Conservation (phyloP, 2,329 filamentous ascomycete genomes). For the Aureobasidium sp. region DNA sequence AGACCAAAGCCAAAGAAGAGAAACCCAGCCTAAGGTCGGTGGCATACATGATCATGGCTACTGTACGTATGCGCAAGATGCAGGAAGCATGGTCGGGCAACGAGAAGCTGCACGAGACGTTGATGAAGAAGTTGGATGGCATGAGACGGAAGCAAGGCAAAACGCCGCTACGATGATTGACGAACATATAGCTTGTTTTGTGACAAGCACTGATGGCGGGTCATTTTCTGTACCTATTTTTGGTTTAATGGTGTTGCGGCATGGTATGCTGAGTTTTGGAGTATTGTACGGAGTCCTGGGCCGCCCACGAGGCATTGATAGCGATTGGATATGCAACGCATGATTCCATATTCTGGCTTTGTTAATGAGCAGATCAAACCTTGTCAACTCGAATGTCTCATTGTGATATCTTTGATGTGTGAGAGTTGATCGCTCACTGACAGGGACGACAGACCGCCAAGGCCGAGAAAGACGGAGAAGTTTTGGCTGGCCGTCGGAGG, state of each 20-base stretch:
- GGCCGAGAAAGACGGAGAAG: background rate
- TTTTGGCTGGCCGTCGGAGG: background rate
- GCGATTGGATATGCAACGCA: background rate
- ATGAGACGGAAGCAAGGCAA: slow-evolving; percentile 27
- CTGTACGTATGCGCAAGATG: slow-evolving; percentile 42
- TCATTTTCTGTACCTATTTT: background rate
- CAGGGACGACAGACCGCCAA: background rate
- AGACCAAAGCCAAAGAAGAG: slow-evolving; percentile 34
- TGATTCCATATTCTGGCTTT: too few relatives aligned
- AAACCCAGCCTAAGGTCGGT: slow-evolving; percentile 41
- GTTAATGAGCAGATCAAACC: too few relatives aligned
- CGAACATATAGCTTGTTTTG: background rate
- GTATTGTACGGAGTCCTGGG: background rate
- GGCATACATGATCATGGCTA: slow-evolving; percentile 40
- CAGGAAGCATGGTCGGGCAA: slow-evolving; percentile 42
- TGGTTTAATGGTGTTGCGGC: background rate
- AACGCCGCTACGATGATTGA: slow-evolving; percentile 9
- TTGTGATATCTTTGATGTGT: too few relatives aligned
- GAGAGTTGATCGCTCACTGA: background rate
- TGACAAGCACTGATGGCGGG: background rate
- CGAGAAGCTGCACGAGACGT: slow-evolving; percentile 38
- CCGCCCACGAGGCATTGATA: background rate
- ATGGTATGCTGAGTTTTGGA: background rate
- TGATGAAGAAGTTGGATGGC: slow-evolving; percentile 37
- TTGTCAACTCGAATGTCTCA: too few relatives aligned